phyloP scores from a whole-genome alignment of 2,329 filamentous ascomycete species.

The Claviceps pazoutovae region DNA sequence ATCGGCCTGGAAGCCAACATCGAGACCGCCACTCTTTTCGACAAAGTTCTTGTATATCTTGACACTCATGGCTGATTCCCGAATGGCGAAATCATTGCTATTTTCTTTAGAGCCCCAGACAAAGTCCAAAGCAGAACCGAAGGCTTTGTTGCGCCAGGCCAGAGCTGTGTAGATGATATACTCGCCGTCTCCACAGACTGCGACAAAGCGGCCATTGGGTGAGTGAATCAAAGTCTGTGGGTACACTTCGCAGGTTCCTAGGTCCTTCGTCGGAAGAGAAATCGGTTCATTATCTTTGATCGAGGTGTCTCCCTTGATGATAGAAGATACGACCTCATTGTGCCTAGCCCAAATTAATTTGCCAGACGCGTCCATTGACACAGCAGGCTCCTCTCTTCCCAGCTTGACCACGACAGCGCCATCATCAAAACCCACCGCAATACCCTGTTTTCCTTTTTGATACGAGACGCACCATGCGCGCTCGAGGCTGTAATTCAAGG shows the following conservation, averaged over 20 bases:
- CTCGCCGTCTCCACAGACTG: conserved; percentile 80
- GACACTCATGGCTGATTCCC: conserved; percentile 84
- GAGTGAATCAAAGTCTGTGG: conserved; percentile 89
- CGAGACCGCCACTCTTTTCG: conserved; percentile 74
- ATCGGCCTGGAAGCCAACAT: conserved; percentile 91
- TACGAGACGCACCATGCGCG: conserved; percentile 96
- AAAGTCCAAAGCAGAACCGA: conserved; percentile 90
- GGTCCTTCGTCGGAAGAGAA: conserved; percentile 77
- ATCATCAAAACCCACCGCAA: conserved; percentile 94
- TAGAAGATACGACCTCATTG: conserved; percentile 85
- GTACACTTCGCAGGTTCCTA: conserved; percentile 93
- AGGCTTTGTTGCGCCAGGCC: conserved; percentile 94
- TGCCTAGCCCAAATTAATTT: conserved; percentile 95
- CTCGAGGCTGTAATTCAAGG: conserved; percentile 88
- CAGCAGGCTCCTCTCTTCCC: conserved; percentile 89
- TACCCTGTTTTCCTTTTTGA: conserved; percentile 84
- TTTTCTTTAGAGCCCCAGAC: conserved; percentile 96
- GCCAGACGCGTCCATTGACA: conserved; percentile 91
- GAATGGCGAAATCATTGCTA: conserved; percentile 95
- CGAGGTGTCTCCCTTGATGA: conserved; percentile 78
- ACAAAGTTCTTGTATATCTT: conserved; percentile 98
- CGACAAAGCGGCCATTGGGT: conserved; percentile 81
- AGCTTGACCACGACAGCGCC: conserved; percentile 96
- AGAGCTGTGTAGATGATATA: conserved; percentile 98
- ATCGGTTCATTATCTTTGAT: conserved; percentile 85